These are phyloP conservation scores for Punctularia strigosozonata DNA, from an alignment of 768 basidiomycete genomes.

Conservation along the genomic window DNA sequence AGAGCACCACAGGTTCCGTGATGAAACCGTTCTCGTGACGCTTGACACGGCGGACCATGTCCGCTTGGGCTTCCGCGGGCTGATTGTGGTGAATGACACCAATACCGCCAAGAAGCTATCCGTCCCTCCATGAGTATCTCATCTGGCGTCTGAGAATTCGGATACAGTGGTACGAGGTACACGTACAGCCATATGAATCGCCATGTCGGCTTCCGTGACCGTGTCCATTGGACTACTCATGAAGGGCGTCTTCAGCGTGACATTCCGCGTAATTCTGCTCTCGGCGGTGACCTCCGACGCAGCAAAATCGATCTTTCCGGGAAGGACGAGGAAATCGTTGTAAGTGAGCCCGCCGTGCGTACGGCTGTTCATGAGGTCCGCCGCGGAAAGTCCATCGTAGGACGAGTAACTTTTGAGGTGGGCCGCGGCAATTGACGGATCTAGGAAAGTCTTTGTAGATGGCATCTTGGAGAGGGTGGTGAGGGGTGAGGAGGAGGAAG, in stretches of 20 bases:
- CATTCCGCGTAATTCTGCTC: constrained; percentile 82
- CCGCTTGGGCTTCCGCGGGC: constrained; percentile 71
- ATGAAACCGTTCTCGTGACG: constrained; percentile 99
- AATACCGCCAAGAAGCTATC: constrained; percentile 82
- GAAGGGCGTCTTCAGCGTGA: constrained; percentile 88
- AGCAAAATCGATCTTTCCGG: constrained; percentile 92
- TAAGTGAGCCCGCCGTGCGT: constrained; percentile 91
- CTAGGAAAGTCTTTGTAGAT: constrained; percentile 31
- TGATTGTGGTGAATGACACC: constrained; percentile 99
- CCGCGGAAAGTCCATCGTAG: constrained; percentile 73
- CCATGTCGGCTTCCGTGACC: constrained; percentile 93
- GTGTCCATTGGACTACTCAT: constrained; percentile 99
- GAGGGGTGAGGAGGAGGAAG: not conserved
- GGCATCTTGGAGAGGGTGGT: constrained; percentile 12
- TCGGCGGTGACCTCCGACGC: constrained; percentile 73
- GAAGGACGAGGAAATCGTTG: constrained; percentile 91
- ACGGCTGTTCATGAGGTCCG: constrained; percentile 80
- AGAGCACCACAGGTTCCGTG: constrained; percentile 83
- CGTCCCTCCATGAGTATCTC: not conserved
- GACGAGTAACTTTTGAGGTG: constrained; percentile 60
- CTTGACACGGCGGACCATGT: constrained; percentile 96
- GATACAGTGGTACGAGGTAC: constrained; percentile 1
- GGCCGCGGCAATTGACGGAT: constrained; percentile 61
- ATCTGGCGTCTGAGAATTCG: constrained; percentile 7
- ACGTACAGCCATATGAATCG: constrained; percentile 83